These are phyloP conservation scores for Ustilago crameri DNA, from an alignment of 1,284 basidiomycete genomes.

Conservation along the genomic window DNA sequence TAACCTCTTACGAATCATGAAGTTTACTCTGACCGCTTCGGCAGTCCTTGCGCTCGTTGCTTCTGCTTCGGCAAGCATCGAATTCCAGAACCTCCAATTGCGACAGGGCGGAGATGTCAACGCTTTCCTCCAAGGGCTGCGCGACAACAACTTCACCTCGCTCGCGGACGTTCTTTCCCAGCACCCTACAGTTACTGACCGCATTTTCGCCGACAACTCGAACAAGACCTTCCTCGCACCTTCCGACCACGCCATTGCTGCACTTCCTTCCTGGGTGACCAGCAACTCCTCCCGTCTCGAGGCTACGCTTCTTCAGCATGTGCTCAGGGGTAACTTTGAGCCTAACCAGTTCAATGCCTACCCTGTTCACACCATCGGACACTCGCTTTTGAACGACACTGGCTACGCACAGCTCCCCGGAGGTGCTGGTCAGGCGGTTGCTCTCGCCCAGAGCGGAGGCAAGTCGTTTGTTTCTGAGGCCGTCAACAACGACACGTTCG, in stretches of 20 bases:
- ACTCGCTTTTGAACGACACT: conserved; percentile 41
- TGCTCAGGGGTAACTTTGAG: conserved; percentile 45
- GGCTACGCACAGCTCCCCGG: conserved; percentile 46
- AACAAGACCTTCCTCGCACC: conserved; percentile 50
- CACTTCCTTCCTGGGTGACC: conserved; percentile 45
- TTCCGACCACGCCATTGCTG: conserved; percentile 41
- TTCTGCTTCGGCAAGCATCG: conserved; percentile 11
- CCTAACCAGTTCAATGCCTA: conserved; percentile 25
- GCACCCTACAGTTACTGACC: conserved; percentile 42
- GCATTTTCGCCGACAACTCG: conserved; percentile 42
- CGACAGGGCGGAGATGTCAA: conserved; percentile 48
- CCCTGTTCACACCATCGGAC: conserved; percentile 53
- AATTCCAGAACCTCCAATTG: conserved; percentile 37
- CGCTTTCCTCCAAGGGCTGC: conserved; percentile 39
- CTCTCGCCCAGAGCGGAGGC: conserved; percentile 30
- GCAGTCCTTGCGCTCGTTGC: conserved; percentile 23
- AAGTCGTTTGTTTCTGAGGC: conserved; percentile 39
- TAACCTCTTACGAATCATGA: conserved; percentile 14
- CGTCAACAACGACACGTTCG: conserved; percentile 47
- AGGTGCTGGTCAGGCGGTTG: conserved; percentile 54
- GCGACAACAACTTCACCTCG: conserved; percentile 47
- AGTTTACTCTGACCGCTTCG: conserved; percentile 20
- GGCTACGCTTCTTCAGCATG: conserved; percentile 52
- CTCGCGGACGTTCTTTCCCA: conserved; percentile 42
- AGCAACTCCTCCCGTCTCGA: conserved; percentile 46